Conservation (phyloP, 129 eudicot species). For the Logfia minima region DNA sequence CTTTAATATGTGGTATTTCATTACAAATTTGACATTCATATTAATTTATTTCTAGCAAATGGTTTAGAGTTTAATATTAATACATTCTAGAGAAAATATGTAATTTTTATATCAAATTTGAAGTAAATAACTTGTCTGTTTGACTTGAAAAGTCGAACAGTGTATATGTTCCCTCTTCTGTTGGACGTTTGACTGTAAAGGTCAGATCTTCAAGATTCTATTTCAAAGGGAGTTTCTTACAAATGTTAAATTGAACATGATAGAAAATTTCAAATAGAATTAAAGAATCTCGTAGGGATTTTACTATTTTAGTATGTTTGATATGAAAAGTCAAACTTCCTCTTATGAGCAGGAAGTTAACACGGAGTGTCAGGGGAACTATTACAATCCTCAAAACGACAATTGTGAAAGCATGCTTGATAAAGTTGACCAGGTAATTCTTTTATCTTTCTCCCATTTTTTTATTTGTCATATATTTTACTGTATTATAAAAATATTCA, state of each 20-base stretch:
- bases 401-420: slow-evolving; percentile 59
- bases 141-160: not conserved
- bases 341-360: slow-evolving; percentile 56
- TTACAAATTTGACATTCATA: not conserved
- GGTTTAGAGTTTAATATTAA: not conserved
- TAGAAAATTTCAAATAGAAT: not conserved
- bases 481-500: not conserved
- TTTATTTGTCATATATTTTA: not conserved
- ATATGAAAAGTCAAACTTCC: not conserved
- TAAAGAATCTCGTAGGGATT: not conserved
- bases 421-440: slow-evolving; percentile 60
- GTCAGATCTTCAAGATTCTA: slow-evolving; percentile 16
- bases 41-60: not conserved
- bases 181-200: slow-evolving; percentile 13
- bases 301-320: not conserved
- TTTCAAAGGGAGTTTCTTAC: not conserved
- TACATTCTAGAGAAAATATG: not conserved
- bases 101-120: not conserved
- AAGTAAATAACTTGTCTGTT: not conserved
- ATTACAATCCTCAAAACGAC: slow-evolving; percentile 44
- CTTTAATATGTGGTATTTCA: not conserved
- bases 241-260: not conserved
- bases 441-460: not conserved
- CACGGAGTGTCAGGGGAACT: slow-evolving; percentile 68
- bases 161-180: not conserved